Evolutionary conservation across 2,329 filamentous ascomycete genomes (phyloP).

Genomic region (Colletotrichum karsti): DNA sequence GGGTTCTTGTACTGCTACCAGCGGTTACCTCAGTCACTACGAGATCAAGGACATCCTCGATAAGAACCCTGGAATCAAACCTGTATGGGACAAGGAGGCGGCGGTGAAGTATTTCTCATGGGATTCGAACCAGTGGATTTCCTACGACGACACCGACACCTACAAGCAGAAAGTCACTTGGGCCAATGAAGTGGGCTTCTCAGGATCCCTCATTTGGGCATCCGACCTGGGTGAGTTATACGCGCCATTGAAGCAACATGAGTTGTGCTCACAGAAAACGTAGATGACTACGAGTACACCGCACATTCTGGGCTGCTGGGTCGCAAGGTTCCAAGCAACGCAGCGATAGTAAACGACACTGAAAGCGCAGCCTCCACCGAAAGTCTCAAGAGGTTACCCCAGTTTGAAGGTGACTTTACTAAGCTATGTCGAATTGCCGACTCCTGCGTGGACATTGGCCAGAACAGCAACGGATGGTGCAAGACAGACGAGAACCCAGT

Average conservation of each 20-base stretch:
- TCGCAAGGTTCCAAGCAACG: too few relatives aligned
- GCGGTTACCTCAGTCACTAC: background rate
- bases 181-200: constrained; percentile 29
- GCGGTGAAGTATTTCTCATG: constrained; percentile 24
- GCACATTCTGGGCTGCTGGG: too few relatives aligned
- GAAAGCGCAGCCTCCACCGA: too few relatives aligned
- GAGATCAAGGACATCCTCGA: background rate
- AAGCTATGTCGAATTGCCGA: too few relatives aligned
- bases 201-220: constrained; percentile 33
- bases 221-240: constrained; percentile 24
- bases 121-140: constrained; percentile 31
- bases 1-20: background rate
- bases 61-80: background rate
- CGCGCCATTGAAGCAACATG: background rate
- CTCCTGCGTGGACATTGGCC: too few relatives aligned
- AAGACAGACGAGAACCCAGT: too few relatives aligned
- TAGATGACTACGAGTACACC: too few relatives aligned
- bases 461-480: too few relatives aligned
- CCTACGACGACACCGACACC: constrained; percentile 30
- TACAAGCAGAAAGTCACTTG: constrained; percentile 30
- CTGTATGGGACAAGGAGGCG: constrained; percentile 14
- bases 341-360: too few relatives aligned
- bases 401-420: too few relatives aligned
- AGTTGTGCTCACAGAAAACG: too few relatives aligned
- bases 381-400: too few relatives aligned